Evolutionary conservation across 2,329 filamentous ascomycete genomes (phyloP), one percentile per base, ranked within the genome.

Genomic region (Epichloe sp.): DNA sequence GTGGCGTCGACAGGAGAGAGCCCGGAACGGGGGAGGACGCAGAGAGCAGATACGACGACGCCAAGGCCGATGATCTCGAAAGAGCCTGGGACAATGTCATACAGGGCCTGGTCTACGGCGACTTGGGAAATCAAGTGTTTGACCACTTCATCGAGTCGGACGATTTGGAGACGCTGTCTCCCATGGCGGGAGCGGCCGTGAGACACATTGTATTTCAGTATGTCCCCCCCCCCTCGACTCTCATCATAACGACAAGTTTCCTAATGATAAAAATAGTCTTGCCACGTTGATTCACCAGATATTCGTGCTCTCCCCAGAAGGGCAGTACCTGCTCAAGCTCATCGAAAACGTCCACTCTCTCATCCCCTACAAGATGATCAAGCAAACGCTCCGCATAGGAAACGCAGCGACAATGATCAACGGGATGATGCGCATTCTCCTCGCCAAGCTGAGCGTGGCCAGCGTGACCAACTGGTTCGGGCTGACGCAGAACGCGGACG

Each of bases 361-460:
- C 51, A 68, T 88, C 0, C 86, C 86, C 0, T 91, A 89, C 62
- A 74, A 77, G 42, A 71, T 88, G 55, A 74, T 90, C 48, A 77
- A 82, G 53, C 85, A 90, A 63, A 88, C 85, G 0, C 69, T 93
- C 4, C 79, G 80, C 41, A 75, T 90, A 14, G 84, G 86, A 5
- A 93, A 91, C 62, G 86, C 86, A 0, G 86, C 86, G 1, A 85
- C 81, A 19, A 90, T 93, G 86, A 82, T 91, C 51, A 85, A 77
- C 59, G 86, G 76, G 52, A 82, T 91, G 75, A 76, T 86, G 63
- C 77, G 74, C 49, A 69, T 91, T 15, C 73, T 90, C 15, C 73
- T 93, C 14, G 82, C 86, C n/a, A 93, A 93, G 67, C 70, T 89
- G 52, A 86, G 84, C 56, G 72, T 91, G 4, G 81, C 80, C 2